Conservation (phyloP, 352 stramenopile species). For the Pythium diclinum region DNA sequence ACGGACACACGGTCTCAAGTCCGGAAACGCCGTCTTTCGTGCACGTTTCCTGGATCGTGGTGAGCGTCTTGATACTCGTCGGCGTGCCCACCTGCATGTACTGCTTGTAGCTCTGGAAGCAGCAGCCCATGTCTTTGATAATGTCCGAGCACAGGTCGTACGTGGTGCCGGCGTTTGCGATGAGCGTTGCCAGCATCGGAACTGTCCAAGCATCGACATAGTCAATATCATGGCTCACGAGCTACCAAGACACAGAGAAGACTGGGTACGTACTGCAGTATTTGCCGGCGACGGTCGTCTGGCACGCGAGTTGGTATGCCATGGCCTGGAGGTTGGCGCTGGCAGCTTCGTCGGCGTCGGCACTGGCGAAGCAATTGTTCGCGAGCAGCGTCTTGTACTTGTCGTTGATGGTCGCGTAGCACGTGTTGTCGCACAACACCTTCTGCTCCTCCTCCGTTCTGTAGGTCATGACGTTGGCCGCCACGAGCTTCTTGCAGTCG, state of each 20-base stretch:
- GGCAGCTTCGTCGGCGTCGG: conserved; percentile 52
- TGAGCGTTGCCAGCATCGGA: conserved; percentile 46
- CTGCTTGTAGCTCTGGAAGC: conserved; percentile 80
- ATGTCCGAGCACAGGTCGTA: conserved; percentile 75
- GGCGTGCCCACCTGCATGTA: conserved; percentile 68
- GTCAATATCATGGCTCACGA: not conserved
- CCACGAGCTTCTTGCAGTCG: conserved; percentile 58
- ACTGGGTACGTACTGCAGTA: conserved; percentile 62
- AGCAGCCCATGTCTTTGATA: conserved; percentile 68
- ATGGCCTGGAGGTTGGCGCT: conserved; percentile 52
- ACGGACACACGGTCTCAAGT: conserved; percentile 50
- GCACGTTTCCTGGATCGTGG: conserved; percentile 52
- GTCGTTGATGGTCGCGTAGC: conserved; percentile 42
- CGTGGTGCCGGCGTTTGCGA: conserved; percentile 42
- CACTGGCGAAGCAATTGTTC: conserved; percentile 61
- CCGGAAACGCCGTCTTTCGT: conserved; percentile 34
- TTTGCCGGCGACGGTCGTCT: conserved; percentile 46
- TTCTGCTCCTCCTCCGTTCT: conserved; percentile 58
- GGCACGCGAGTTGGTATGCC: conserved; percentile 71
- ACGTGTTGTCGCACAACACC: conserved; percentile 58
- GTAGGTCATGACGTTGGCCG: conserved; percentile 51
- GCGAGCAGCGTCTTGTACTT: conserved; percentile 70
- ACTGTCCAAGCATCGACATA: conserved; percentile 29
- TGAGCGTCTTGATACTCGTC: conserved; percentile 41
- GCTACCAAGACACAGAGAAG: not conserved